These are phyloP conservation scores for Lyophyllum semitale DNA, from an alignment of 768 basidiomycete genomes.

Conservation along the genomic window DNA sequence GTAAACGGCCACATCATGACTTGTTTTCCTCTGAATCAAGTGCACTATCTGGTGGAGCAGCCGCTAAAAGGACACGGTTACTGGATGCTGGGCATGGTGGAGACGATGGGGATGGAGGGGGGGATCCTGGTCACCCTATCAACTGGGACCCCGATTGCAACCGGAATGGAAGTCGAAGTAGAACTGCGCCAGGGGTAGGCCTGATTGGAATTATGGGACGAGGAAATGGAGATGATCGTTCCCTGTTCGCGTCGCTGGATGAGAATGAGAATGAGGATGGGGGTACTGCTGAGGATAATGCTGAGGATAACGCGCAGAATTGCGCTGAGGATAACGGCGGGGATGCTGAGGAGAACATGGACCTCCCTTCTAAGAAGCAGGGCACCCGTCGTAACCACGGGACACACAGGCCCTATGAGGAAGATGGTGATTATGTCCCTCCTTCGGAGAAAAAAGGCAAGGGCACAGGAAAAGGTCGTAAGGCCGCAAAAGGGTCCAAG, in stretches of 20 bases:
- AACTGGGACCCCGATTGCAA: background rate
- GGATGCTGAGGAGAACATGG: too few relatives aligned
- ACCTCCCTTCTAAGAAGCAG: too few relatives aligned
- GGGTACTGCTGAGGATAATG: background rate
- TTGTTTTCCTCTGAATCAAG: too few relatives aligned
- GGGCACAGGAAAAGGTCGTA: too few relatives aligned
- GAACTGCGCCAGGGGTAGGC: background rate
- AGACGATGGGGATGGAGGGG: background rate
- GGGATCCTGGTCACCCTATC: background rate
- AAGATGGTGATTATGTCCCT: background rate
- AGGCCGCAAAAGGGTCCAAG: background rate
- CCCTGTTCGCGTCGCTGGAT: too few relatives aligned
- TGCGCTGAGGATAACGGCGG: too few relatives aligned
- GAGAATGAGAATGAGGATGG: background rate
- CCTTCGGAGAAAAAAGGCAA: too few relatives aligned
- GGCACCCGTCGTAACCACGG: too few relatives aligned
- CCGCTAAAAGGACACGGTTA: background rate
- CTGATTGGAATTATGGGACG: background rate
- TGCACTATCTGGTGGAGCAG: too few relatives aligned
- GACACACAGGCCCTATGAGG: too few relatives aligned
- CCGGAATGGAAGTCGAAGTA: background rate
- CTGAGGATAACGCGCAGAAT: background rate
- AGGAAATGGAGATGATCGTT: background rate
- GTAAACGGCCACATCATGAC: too few relatives aligned
- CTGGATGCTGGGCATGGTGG: background rate